phyloP scores from a whole-genome alignment of 805 yeast species.

The Wickerhamomyces alni region DNA sequence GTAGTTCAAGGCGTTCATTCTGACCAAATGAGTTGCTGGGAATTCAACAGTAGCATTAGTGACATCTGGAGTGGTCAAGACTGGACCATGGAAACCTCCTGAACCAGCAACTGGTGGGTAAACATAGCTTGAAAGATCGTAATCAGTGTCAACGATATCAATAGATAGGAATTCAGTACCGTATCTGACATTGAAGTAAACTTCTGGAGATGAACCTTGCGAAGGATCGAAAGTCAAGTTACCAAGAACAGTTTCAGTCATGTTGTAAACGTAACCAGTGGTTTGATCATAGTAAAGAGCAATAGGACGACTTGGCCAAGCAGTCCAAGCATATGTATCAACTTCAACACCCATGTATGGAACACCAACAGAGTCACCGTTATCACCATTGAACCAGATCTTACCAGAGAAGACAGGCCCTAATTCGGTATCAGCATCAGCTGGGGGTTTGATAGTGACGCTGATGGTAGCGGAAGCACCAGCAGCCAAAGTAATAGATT shows the following conservation, averaged over 20 bases:
- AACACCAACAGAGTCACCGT: slow-evolving; percentile 10
- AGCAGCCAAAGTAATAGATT: slow-evolving; percentile 7
- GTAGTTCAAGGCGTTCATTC: background rate
- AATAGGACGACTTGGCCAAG: slow-evolving; percentile 1
- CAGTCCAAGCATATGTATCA: slow-evolving; percentile 7
- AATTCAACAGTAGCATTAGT: background rate
- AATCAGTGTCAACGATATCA: slow-evolving; percentile 13
- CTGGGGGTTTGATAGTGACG: slow-evolving; percentile 7
- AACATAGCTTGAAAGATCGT: slow-evolving; percentile 1
- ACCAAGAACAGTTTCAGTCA: slow-evolving; percentile 1
- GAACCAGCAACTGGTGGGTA: background rate
- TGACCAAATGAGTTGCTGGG: background rate
- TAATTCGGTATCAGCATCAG: background rate
- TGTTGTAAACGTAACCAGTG: slow-evolving; percentile 2
- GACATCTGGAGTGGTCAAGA: background rate
- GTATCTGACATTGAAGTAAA: slow-evolving; percentile 5
- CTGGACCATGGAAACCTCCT: background rate
- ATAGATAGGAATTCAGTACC: slow-evolving; percentile 9
- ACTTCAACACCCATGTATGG: slow-evolving; percentile 16
- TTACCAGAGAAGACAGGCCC: slow-evolving; percentile 12
- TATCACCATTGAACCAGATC: slow-evolving; percentile 9
- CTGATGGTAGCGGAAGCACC: slow-evolving; percentile 8
- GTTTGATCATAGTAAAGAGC: slow-evolving; percentile 6
- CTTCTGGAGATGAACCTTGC: slow-evolving; percentile 1
- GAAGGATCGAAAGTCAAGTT: slow-evolving; percentile 1